A percentile compares a stretch with the other conserved stretches of the same genome.
Evolutionary conservation across 495 filamentous ascomycete species (phyloP).

Genomic region (Lasiosphaeriaceae sp.): DNA sequence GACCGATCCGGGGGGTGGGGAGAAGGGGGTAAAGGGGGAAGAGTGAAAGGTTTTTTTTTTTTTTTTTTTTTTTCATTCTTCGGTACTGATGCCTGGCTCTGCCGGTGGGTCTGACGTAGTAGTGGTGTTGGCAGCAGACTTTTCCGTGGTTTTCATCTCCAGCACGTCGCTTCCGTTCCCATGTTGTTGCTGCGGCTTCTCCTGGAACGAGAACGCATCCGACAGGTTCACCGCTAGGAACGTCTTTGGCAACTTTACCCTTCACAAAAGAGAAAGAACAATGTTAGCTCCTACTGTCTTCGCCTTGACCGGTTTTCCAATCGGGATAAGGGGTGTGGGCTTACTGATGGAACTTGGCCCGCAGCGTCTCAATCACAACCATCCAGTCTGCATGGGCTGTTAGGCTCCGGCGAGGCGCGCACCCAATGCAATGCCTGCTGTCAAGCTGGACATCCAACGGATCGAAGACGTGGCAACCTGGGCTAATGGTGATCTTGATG

Average conservation of each 20-base stretch:
- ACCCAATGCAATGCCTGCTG: constrained; percentile 90
- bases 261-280: constrained; percentile 23
- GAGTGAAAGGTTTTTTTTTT: too few species aligned
- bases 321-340: constrained; percentile 21
- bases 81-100: constrained; percentile 1
- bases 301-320: not conserved
- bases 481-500: constrained; percentile 92
- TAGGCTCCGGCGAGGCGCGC: constrained; percentile 79
- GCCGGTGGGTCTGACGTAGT: not conserved
- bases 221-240: constrained; percentile 91
- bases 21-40: too few species aligned
- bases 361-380: constrained; percentile 85
- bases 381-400: constrained; percentile 96
- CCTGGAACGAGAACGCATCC: constrained; percentile 59
- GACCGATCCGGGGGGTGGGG: too few species aligned
- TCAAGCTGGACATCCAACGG: constrained; percentile 94
- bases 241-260: constrained; percentile 89
- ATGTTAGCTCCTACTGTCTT: not conserved
- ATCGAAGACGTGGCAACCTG: constrained; percentile 93
- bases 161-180: constrained; percentile 27
- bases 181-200: constrained; percentile 31
- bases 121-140: not conserved
- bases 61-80: not conserved
- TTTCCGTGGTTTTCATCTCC: constrained; percentile 5
- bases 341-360: constrained; percentile 92